These are phyloP conservation scores for Cyclocybe cylindracea DNA, from an alignment of 768 basidiomycete species.

Conservation along the genomic window DNA sequence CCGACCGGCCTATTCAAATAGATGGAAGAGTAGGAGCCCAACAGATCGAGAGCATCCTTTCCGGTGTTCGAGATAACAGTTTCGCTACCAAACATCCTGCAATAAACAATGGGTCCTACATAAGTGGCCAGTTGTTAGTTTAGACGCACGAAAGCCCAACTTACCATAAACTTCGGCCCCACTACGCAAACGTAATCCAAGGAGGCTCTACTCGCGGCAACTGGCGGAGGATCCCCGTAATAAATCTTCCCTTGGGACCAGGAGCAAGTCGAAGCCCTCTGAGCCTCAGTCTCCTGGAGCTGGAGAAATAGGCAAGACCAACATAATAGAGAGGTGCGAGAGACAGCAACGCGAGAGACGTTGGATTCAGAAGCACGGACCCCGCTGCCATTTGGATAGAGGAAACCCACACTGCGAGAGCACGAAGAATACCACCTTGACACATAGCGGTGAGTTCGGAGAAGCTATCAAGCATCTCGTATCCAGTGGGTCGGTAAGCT, in stretches of 20 bases:
- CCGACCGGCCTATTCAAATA: slow-evolving; percentile 48
- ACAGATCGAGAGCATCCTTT: slow-evolving; percentile 42
- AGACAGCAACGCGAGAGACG: not conserved
- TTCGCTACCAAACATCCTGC: slow-evolving; percentile 34
- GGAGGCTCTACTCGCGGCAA: slow-evolving; percentile 11
- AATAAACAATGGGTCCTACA: slow-evolving; percentile 41
- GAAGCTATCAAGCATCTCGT: too few relatives aligned
- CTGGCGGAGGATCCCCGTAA: slow-evolving; percentile 27
- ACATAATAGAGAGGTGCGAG: not conserved
- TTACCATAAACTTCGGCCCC: slow-evolving; percentile 20
- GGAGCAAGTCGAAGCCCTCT: slow-evolving; percentile 22
- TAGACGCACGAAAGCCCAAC: not conserved
- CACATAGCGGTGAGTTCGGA: too few relatives aligned
- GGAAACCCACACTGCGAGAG: too few relatives aligned
- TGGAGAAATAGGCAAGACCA: slow-evolving; percentile 4
- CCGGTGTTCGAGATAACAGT: slow-evolving; percentile 49
- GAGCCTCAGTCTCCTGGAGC: not conserved
- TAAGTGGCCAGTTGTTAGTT: not conserved
- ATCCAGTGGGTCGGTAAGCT: too few relatives aligned
- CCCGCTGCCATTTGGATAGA: not conserved
- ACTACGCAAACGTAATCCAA: slow-evolving; percentile 18
- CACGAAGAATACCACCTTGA: too few relatives aligned
- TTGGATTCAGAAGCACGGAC: not conserved
- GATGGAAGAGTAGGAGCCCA: slow-evolving; percentile 46
- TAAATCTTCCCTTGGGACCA: slow-evolving; percentile 21